Percentiles rank a stretch among this genome's conserved stretches.
phyloP scores from a whole-genome alignment of 1,284 basidiomycete genomes.

The Meripilus lineatus region DNA sequence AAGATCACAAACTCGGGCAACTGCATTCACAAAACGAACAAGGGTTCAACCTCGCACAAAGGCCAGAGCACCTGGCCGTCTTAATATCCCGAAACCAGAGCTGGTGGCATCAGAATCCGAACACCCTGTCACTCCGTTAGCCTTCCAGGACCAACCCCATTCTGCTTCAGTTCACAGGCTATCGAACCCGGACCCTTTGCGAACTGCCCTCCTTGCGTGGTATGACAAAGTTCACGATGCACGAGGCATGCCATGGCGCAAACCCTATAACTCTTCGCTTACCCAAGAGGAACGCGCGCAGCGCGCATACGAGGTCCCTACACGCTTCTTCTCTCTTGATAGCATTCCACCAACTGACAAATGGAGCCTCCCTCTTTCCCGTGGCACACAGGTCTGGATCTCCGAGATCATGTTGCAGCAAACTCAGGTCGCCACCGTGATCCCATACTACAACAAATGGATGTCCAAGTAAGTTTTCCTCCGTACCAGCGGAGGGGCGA shows the following conservation, averaged over 20 bases:
- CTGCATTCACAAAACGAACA: too few relatives aligned
- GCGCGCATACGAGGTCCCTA: slow-evolving; percentile 71
- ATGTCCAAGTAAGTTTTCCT: slow-evolving; percentile 57
- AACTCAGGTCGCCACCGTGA: slow-evolving; percentile 87
- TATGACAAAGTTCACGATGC: slow-evolving; percentile 56
- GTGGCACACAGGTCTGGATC: slow-evolving; percentile 66
- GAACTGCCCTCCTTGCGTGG: slow-evolving; percentile 57
- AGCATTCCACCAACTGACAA: background rate
- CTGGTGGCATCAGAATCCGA: background rate
- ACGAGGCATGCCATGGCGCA: slow-evolving; percentile 86
- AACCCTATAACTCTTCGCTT: slow-evolving; percentile 53
- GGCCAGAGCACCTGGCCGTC: too few relatives aligned
- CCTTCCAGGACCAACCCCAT: too few relatives aligned
- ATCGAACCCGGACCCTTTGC: slow-evolving; percentile 32
- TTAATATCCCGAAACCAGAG: too few relatives aligned
- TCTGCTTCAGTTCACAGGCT: slow-evolving; percentile 32
- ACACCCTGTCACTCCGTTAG: too few relatives aligned
- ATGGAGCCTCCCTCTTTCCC: background rate
- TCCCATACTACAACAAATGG: slow-evolving; percentile 87
- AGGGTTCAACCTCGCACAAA: too few relatives aligned
- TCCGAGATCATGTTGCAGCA: slow-evolving; percentile 98
- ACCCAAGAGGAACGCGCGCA: slow-evolving; percentile 53
- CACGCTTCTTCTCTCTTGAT: slow-evolving; percentile 7
- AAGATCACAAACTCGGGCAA: too few relatives aligned
- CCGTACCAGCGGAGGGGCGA: slow-evolving; percentile 1